Base-by-base conservation (phyloP, 768 basidiomycete species). In the Tylopilus sp. region DNA sequence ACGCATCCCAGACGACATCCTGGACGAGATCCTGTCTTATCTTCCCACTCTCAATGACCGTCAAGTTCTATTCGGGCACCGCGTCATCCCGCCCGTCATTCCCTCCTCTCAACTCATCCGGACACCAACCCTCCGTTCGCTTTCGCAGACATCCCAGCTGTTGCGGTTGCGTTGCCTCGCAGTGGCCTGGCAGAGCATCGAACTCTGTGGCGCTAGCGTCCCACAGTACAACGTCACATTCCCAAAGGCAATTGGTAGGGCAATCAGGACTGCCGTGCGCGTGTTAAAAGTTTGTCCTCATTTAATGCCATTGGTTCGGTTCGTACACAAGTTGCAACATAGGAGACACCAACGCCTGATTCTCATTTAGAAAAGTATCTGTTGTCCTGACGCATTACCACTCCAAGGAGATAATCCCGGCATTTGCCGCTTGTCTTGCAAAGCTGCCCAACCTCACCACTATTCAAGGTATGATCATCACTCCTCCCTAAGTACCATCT, bases 351-450 rank as follows among this genome's bases (percentile, higher is more conserved):
- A 17, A 33, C 11, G 2, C 25, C 38, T 31, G 28, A 51, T 8
- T 3, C 12, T 31, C 9, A 6, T 33, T 10, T 22, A 57, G 53
- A 30, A 55, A 49, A 0, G 39, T 43, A 26, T 40, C 48, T 5
- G 28, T 51, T 22, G 22, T 43, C 12, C 11, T 50, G 18, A 51
- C 42, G 30, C 25, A 36, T 3, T 46, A 40, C 18, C 44, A 33
- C 12, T 17, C 21, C 9, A 21, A 30, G 2, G 42, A 58, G 18
- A 47, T 54, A n/a, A 18, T 50, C 17, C 44, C 44, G 8, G 52
- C n/a, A 12, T 38, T 65, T 20, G 56, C 40, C 36, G 36, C 31
- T 13, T 50, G 47, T 36, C 51, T 52, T 7, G 44, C 45, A 3
- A 45, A 18, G 5, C 3, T 48, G 5, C 51, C 57, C 23, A 58